Evolutionary conservation across 2,329 filamentous ascomycete genomes (phyloP).

Genomic region (Elsinoe necatrix): DNA sequence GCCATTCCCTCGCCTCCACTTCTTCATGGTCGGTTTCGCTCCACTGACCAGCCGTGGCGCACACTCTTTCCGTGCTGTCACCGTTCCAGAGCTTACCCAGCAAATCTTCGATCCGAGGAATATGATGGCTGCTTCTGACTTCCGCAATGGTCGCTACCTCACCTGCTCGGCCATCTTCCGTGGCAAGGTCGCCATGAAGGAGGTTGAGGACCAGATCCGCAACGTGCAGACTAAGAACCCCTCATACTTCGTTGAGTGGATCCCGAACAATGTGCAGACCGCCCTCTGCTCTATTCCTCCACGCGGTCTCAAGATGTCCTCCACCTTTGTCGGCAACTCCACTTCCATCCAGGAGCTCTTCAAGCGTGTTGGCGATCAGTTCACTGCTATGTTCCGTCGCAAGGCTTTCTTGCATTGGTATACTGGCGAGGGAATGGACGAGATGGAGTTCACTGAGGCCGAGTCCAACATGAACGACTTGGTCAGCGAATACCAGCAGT

Average conservation of each 20-base stretch:
- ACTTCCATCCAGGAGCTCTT: conserved; percentile 99
- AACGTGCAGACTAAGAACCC: conserved; percentile 99
- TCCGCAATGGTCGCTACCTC: conserved; percentile 98
- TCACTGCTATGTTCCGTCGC: conserved; percentile 99
- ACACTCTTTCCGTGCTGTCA: conserved; percentile 93
- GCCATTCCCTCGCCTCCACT: conserved; percentile 99
- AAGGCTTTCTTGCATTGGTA: conserved; percentile 99
- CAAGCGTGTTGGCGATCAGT: conserved; percentile 99
- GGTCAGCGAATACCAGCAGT: conserved; percentile 99
- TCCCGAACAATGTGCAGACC: conserved; percentile 99
- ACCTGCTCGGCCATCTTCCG: conserved; percentile 99
- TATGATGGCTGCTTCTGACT: conserved; percentile 99
- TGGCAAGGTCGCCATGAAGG: conserved; percentile 99
- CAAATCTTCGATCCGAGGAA: conserved; percentile 99
- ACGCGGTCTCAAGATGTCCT: conserved; percentile 96
- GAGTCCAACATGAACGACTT: conserved; percentile 99
- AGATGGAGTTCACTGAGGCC: conserved; percentile 99
- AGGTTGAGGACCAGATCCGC: conserved; percentile 99
- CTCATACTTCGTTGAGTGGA: conserved; percentile 99
- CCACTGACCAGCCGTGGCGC: conserved; percentile 89
- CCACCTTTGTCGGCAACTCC: conserved; percentile 98
- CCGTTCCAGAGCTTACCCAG: conserved; percentile 96
- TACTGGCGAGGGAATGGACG: conserved; percentile 99
- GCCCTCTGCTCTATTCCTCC: conserved; percentile 98
- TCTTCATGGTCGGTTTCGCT: conserved; percentile 99